Base-by-base conservation (phyloP, 495 filamentous ascomycete genomes). In the Xylaria bambusicola region DNA sequence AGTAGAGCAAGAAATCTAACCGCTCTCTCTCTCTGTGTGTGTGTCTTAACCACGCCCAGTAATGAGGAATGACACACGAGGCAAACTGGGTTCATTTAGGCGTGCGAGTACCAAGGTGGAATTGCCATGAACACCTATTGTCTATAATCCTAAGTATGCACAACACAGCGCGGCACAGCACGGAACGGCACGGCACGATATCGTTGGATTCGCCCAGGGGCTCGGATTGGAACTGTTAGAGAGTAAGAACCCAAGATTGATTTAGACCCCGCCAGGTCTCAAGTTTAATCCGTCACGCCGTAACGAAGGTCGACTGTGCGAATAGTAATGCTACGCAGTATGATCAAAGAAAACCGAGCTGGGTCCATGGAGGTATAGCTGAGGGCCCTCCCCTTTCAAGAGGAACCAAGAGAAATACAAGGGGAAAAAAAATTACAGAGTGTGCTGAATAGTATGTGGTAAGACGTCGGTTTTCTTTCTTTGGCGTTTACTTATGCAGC, bases 401-500 rank as follows among this genome's bases (percentile, higher is more conserved):
- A 38, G 12, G 13, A 38, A 44, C 40, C 17, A 24, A 44, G 21
- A 38, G 21, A 10, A 33, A 10, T 10, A 33, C 5, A 33, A 33
- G 10, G 29, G 29, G 29, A 33, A 5, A 33, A 10, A 10, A 5
- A 10, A 10, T 33, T 33, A 10, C 7, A 41, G 36, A 20, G 13
- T 50, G 29, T 58, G 21, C 31, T 48, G 31, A 6, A 36, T 35
- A 42, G 38, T 27, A 47, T 49, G 49, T 58, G 47, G 42, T 48
- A 56, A 56, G 27, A 56, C 36, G 46, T 48, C 20, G 17, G 15
- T 35, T 45, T 46, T 38, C 24, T 47, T 52, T 53, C 48, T 60
- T 47, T 60, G 49, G 49, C 9, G 49, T 27, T 17, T 42, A 47
- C n/a, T n/a, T n/a, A n/a, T n/a, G n/a, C n/a, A n/a, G n/a, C 53